Conservation (phyloP, 2,329 filamentous ascomycete genomes). For the Microsporum canis region DNA sequence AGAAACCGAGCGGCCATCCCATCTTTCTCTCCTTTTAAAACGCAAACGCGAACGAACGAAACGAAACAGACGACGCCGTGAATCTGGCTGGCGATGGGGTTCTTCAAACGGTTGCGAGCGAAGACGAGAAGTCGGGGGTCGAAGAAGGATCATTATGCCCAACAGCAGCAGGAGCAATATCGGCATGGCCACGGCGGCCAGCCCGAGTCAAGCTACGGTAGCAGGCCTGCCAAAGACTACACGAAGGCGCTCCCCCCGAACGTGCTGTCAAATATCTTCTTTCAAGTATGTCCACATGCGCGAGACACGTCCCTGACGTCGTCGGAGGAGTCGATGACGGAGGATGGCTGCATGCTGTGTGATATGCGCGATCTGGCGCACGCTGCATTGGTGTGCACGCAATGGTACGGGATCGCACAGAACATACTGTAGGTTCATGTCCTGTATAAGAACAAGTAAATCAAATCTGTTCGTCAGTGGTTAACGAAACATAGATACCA, state of each 20-base stretch:
- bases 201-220: background rate
- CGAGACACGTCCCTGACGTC: slow-evolving; percentile 66
- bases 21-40: background rate
- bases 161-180: background rate
- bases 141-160: background rate
- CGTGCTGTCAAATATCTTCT: slow-evolving; percentile 68
- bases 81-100: slow-evolving; percentile 14
- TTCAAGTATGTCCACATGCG: slow-evolving; percentile 71
- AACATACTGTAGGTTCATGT: slow-evolving; percentile 48
- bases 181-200: background rate
- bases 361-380: slow-evolving; percentile 79
- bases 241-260: slow-evolving; percentile 50
- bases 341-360: slow-evolving; percentile 83
- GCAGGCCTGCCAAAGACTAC: slow-evolving; percentile 17
- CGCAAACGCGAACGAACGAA: background rate
- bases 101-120: slow-evolving; percentile 18
- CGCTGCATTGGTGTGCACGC: slow-evolving; percentile 60
- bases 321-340: slow-evolving; percentile 67
- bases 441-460: background rate
- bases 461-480: background rate
- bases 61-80: background rate
- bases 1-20: background rate
- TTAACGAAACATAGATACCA: slow-evolving; percentile 52
- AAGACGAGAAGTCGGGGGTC: slow-evolving; percentile 14
- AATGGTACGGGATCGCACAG: slow-evolving; percentile 55